These are phyloP conservation scores for Leccinum pellstonianum DNA, from an alignment of 768 basidiomycete genomes.

Conservation along the genomic window DNA sequence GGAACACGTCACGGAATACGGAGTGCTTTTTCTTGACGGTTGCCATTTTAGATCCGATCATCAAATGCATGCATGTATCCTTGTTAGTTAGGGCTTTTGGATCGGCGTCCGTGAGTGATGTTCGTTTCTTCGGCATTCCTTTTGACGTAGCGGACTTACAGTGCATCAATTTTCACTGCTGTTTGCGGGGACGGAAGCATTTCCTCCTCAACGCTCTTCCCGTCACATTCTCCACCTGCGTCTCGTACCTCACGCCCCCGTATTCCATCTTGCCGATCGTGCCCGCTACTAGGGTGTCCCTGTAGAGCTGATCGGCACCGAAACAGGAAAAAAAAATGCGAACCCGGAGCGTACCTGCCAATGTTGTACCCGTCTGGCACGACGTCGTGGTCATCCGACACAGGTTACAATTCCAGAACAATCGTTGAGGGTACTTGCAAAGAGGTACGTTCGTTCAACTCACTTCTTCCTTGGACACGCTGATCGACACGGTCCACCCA, in stretches of 20 bases:
- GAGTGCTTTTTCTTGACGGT: no score
- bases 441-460: not conserved
- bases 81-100: no score
- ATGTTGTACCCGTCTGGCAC: conserved; percentile 49
- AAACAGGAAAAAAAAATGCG: not conserved
- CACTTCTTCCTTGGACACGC: conserved; percentile 50
- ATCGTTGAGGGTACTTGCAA: not conserved
- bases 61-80: no score
- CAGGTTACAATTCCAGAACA: conserved; percentile 20
- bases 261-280: conserved; percentile 41
- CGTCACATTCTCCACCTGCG: conserved; percentile 45
- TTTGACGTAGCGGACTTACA: no score
- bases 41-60: no score
- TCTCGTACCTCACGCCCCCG: conserved; percentile 47
- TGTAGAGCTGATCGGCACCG: conserved; percentile 11
- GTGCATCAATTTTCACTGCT: no score
- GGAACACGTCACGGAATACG: no score
- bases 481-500: conserved; percentile 13
- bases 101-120: no score
- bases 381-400: conserved; percentile 40
- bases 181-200: no score
- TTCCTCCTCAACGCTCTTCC: conserved; percentile 25
- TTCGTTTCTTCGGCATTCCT: no score
- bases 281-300: conserved; percentile 39
- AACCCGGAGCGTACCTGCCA: conserved; percentile 37